Evolutionary conservation across 148 eudicot species (phyloP).

Genomic region (Rhododendron mucronatum): DNA sequence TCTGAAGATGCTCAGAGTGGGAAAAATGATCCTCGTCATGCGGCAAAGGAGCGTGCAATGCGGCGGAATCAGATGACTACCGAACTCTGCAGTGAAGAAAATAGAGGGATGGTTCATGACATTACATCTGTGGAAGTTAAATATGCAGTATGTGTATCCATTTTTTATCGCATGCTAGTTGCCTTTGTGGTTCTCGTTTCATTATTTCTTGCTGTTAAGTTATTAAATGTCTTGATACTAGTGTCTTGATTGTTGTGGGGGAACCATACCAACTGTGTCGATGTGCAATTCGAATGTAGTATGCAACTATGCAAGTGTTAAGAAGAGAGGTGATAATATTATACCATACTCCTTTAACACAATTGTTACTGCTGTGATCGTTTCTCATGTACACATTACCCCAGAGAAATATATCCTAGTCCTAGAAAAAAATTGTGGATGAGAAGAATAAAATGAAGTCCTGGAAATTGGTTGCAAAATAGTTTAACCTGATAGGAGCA

Average conservation of each 20-base stretch:
- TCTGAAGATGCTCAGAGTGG: conserved; percentile 31
- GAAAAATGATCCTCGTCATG: conserved; percentile 40
- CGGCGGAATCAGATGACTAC: conserved; percentile 45
- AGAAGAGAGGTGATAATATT: neutral
- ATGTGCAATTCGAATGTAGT: neutral
- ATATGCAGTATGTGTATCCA: conserved; percentile 45
- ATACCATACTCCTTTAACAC: neutral
- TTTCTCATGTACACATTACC: neutral
- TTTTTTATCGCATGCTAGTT: neutral
- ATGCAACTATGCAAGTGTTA: neutral
- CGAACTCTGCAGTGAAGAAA: conserved; percentile 49
- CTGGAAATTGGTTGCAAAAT: neutral
- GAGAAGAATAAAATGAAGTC: neutral
- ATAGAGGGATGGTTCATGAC: conserved; percentile 39
- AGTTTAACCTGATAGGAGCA: neutral
- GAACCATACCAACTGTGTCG: too few relatives aligned
- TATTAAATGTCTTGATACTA: neutral
- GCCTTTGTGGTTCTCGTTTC: neutral
- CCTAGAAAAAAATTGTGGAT: too few relatives aligned
- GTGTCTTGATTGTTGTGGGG: neutral
- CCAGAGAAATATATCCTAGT: too few relatives aligned
- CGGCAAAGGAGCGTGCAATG: conserved; percentile 66
- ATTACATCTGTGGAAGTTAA: conserved; percentile 63
- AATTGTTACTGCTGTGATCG: neutral
- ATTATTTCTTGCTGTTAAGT: neutral